Evolutionary conservation across 257 asterid species (phyloP), one percentile per base, ranked within the genome.

Genomic region (Agastache rugosa): DNA sequence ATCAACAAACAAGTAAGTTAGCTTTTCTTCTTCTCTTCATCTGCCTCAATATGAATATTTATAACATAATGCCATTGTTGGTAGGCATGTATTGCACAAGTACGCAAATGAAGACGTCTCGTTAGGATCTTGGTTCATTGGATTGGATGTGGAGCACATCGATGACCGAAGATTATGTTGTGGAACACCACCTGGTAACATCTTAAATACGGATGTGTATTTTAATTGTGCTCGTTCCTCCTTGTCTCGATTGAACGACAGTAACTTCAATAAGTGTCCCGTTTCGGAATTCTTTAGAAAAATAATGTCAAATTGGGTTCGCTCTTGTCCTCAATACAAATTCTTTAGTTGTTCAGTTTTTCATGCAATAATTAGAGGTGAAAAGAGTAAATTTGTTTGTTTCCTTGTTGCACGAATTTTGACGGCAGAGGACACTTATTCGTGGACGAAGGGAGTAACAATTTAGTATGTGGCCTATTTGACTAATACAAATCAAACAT

Each of bases 141-240:
- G 86, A 47, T 75, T 84, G 75, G 88, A 84, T 31, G 88, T 73
- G 60, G 78, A 81, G 71, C 86, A 84, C 66, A 84, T 81, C 3
- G 88, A 84, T 67, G 88, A 84, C 60, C 63, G 88, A 50, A 75
- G 88, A 79, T 65, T 84, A 41, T 84, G 88, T 53, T 84, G 88
- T 34, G 88, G 88, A 83, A 90, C 97, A 63, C 97, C 93, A 54
- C 96, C 96, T 60, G 96, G 96, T 90, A 86, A 78, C 39, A 50
- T 67, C 63, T 68, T 53, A 51, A 51, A 8, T 17, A 20, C 41
- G 22, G 55, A 23, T 19, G n/a, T 58, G 5, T 14, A 58, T 58
- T 58, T 54, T 22, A 22, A 59, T 27, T 11, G 8, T 5, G 0
- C 10, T 56, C 12, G 9, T 29, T 55, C 34, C 16, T 20, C 22